These are phyloP conservation scores for Glebionis coronaria DNA, from an alignment of 129 eudicot genomes.

Conservation along the genomic window DNA sequence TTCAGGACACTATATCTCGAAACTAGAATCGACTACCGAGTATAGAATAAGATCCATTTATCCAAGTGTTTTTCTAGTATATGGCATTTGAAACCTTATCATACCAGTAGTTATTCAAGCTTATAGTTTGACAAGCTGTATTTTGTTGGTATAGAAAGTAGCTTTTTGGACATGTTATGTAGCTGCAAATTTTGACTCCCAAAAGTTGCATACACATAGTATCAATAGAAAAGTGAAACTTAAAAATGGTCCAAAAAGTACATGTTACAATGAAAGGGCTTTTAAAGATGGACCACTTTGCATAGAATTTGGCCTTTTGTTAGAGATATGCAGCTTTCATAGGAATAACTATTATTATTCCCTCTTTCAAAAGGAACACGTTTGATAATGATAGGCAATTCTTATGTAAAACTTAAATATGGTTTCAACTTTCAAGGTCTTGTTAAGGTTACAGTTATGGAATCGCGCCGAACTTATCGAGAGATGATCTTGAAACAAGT, in stretches of 20 bases:
- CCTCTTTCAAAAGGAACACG: background rate
- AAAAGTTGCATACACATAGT: conserved; percentile 8
- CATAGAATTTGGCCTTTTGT: conserved; percentile 18
- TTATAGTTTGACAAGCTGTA: background rate
- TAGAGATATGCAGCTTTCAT: conserved; percentile 14
- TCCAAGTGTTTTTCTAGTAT: no score
- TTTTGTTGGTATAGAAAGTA: background rate
- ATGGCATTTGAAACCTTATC: no score
- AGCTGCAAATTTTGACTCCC: background rate
- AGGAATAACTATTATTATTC: background rate
- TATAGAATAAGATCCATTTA: no score
- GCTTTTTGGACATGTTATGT: conserved; percentile 24
- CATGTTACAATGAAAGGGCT: conserved; percentile 18
- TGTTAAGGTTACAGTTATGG: no score
- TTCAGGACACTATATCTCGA: no score
- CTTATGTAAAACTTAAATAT: no score
- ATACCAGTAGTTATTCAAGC: no score
- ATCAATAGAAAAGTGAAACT: conserved; percentile 8
- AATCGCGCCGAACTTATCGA: no score
- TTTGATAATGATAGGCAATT: background rate
- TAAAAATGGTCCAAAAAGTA: conserved; percentile 28
- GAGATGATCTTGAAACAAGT: no score
- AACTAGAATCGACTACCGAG: no score
- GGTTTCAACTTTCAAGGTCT: no score
- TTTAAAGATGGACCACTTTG: conserved; percentile 32